These are phyloP conservation scores for Anisodus acutangulus DNA, from an alignment of 257 asterid species.

Conservation along the genomic window DNA sequence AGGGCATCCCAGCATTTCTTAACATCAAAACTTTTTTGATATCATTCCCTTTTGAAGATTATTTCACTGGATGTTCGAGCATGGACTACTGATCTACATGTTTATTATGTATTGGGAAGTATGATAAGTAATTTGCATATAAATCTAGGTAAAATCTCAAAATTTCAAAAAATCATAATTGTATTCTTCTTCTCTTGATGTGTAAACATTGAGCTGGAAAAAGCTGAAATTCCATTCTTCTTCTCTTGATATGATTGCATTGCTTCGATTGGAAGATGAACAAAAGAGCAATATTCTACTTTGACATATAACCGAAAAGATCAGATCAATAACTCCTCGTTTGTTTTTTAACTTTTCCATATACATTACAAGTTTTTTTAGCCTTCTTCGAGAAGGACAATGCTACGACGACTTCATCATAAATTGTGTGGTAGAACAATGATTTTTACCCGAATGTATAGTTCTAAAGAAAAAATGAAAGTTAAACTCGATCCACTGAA, in stretches of 20 bases:
- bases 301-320: neutral
- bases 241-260: neutral
- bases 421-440: slow-evolving; percentile 32
- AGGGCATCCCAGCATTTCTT: slow-evolving; percentile 76
- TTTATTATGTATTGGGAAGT: slow-evolving; percentile 73
- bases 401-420: slow-evolving; percentile 30
- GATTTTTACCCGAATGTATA: slow-evolving; percentile 46
- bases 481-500: slow-evolving; percentile 50
- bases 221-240: too few species aligned
- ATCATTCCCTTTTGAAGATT: slow-evolving; percentile 56
- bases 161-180: too few species aligned
- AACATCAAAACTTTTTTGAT: slow-evolving; percentile 67
- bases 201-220: neutral
- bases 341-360: neutral
- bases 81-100: slow-evolving; percentile 68
- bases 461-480: slow-evolving; percentile 52
- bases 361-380: neutral
- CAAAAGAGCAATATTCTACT: neutral
- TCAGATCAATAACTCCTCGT: neutral
- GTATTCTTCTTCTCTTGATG: slow-evolving; percentile 37
- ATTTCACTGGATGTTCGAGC: slow-evolving; percentile 69
- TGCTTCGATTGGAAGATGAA: neutral
- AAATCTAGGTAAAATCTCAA: slow-evolving; percentile 30
- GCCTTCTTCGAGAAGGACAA: slow-evolving; percentile 41
- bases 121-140: slow-evolving; percentile 66